A percentile compares a stretch with the other conserved stretches of the same genome.
These are phyloP conservation scores for Umbilicus rupestris DNA, from an alignment of 164 flowering plant species.

Conservation along the genomic window DNA sequence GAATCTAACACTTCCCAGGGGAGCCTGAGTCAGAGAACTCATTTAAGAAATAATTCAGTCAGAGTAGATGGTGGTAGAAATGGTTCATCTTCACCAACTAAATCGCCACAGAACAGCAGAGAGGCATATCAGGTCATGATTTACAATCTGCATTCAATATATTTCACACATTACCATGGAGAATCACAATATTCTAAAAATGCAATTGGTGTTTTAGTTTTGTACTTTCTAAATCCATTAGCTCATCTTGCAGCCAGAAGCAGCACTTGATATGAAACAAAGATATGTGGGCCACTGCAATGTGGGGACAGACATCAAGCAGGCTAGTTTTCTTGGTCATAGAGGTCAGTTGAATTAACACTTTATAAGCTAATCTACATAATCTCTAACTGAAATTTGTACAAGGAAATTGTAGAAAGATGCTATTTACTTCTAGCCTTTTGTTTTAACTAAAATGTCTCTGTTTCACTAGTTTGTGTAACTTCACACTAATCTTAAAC, in stretches of 20 bases:
- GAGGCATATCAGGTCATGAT: conserved; percentile 48
- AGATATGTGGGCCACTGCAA: conserved; percentile 95
- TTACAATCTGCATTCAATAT: background rate
- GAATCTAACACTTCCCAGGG: conserved; percentile 56
- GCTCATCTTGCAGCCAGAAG: conserved; percentile 55
- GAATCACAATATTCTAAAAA: background rate
- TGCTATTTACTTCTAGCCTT: background rate
- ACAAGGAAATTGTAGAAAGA: background rate
- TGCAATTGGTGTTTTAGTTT: background rate
- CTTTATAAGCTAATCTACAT: background rate
- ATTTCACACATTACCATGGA: background rate
- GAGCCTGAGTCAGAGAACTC: conserved; percentile 71
- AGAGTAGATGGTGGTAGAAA: conserved; percentile 37
- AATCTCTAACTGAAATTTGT: background rate
- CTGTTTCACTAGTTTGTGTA: background rate
- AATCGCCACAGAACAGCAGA: conserved; percentile 44
- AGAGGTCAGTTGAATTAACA: conserved; percentile 35
- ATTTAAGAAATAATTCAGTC: conserved; percentile 41
- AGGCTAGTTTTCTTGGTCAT: conserved; percentile 91
- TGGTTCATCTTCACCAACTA: conserved; percentile 55
- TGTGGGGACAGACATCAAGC: conserved; percentile 94
- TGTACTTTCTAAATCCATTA: conserved; percentile 2
- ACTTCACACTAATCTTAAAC: background rate
- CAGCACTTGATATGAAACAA: conserved; percentile 70
- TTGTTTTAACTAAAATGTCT: background rate